Evolutionary conservation across 352 stramenopile species (phyloP).

Genomic region (Phytophthora sojae): DNA sequence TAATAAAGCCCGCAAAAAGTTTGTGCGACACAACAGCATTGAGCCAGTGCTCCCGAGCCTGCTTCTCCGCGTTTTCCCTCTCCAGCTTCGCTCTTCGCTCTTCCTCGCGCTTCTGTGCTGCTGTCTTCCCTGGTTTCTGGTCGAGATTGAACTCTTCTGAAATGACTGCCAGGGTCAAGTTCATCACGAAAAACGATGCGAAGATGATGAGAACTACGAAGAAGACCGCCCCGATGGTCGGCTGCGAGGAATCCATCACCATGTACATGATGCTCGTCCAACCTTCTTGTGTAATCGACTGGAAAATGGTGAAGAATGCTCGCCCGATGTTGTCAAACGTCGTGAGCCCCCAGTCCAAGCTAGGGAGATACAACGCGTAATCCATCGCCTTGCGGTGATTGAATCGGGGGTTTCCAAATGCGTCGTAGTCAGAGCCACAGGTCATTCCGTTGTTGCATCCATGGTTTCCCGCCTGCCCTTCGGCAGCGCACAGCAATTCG

Average conservation of each 20-base stretch:
- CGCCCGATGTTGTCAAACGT: conserved; percentile 93
- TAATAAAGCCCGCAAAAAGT: conserved; percentile 69
- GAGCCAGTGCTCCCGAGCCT: conserved; percentile 45
- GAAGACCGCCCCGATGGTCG: conserved; percentile 78
- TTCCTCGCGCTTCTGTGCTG: conserved; percentile 47
- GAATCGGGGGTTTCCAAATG: conserved; percentile 76
- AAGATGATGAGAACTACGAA: conserved; percentile 93
- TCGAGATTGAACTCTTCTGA: conserved; percentile 90
- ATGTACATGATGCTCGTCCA: conserved; percentile 95
- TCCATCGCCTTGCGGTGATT: conserved; percentile 50
- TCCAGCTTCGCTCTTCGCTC: conserved; percentile 39
- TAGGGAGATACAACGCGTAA: conserved; percentile 57
- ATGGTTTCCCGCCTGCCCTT: conserved; percentile 57
- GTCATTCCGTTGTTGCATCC: conserved; percentile 45
- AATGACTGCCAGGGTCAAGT: conserved; percentile 93
- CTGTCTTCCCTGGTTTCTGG: conserved; percentile 41
- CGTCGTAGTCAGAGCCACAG: conserved; percentile 79
- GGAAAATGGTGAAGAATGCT: conserved; percentile 94
- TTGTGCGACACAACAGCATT: conserved; percentile 69
- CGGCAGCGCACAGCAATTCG: conserved; percentile 68
- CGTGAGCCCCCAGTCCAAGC: conserved; percentile 91
- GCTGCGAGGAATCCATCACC: conserved; percentile 66
- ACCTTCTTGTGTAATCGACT: conserved; percentile 94
- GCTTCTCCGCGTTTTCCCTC: conserved; percentile 41
- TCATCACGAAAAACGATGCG: conserved; percentile 94